A percentile compares a stretch with the other conserved stretches of the same genome.
Conservation (phyloP, 495 filamentous ascomycete genomes). For the Talaromyces thailandensis region DNA sequence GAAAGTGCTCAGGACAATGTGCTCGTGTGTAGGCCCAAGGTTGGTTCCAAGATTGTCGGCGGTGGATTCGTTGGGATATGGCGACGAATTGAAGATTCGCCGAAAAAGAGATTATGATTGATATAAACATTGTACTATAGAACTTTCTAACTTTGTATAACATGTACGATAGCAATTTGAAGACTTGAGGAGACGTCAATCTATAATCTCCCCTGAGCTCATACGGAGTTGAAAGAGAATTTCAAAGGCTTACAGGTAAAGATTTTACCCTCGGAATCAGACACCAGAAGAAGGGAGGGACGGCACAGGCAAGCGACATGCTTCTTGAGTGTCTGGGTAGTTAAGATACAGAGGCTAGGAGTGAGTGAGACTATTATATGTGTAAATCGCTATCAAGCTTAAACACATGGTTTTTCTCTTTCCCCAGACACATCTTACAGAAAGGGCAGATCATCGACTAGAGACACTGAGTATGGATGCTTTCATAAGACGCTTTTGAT, state of each 20-base stretch:
- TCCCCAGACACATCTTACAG: neutral
- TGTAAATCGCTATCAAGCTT: neutral
- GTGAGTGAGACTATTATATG: neutral
- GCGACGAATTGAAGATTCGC: conserved; percentile 37
- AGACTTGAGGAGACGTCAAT: too few relatives aligned
- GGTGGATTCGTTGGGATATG: conserved; percentile 68
- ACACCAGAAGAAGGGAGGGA: neutral
- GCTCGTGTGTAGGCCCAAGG: conserved; percentile 62
- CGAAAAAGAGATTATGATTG: neutral
- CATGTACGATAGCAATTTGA: neutral
- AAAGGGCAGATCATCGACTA: neutral
- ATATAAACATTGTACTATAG: conserved; percentile 10
- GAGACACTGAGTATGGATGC: neutral
- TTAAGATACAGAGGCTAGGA: neutral
- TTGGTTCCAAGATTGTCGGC: conserved; percentile 50
- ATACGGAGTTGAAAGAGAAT: too few relatives aligned
- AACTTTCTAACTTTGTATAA: conserved; percentile 6
- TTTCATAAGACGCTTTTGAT: neutral
- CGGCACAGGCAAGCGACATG: neutral
- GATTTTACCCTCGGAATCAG: neutral
- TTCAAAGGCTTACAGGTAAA: too few relatives aligned
- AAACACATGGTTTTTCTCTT: neutral
- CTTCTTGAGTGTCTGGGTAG: neutral
- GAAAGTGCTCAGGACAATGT: conserved; percentile 29
- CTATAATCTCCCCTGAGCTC: too few relatives aligned